Evolutionary conservation across 2,329 filamentous ascomycete genomes (phyloP).

Genomic region (Ophiostoma sp.): DNA sequence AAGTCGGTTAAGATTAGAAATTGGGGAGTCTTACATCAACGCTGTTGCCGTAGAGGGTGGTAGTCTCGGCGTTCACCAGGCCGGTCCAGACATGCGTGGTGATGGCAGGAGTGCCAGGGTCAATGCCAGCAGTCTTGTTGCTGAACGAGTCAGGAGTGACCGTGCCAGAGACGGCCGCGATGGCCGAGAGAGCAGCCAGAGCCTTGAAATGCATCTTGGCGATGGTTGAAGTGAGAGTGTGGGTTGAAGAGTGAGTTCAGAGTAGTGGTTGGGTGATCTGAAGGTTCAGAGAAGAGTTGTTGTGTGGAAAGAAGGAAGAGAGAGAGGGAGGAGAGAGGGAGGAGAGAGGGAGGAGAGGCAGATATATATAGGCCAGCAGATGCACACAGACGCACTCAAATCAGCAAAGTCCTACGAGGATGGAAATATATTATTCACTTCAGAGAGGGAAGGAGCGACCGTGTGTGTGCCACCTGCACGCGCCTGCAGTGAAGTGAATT

Average conservation of each 20-base stretch:
- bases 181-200: neutral
- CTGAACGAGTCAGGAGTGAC: neutral
- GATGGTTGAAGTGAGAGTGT: neutral
- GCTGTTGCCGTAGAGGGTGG: conserved; percentile 15
- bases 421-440: neutral
- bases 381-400: neutral
- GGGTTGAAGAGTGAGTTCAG: neutral
- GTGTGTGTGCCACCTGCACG: neutral
- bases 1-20: neutral
- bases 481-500: too few relatives aligned
- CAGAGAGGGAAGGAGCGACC: conserved; percentile 8
- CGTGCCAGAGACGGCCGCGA: neutral
- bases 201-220: neutral
- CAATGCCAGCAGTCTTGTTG: neutral
- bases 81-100: conserved; percentile 16
- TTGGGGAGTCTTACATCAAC: neutral
- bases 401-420: neutral
- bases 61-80: neutral
- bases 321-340: neutral
- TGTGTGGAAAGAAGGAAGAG: neutral
- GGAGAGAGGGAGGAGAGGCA: neutral
- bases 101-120: conserved; percentile 10
- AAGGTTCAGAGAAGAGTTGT: neutral
- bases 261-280: neutral
- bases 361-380: neutral